A percentile compares a stretch with the other conserved stretches of the same genome.
Evolutionary conservation across 257 asterid species (phyloP).

Genomic region (Craterostigma plantagineum): DNA sequence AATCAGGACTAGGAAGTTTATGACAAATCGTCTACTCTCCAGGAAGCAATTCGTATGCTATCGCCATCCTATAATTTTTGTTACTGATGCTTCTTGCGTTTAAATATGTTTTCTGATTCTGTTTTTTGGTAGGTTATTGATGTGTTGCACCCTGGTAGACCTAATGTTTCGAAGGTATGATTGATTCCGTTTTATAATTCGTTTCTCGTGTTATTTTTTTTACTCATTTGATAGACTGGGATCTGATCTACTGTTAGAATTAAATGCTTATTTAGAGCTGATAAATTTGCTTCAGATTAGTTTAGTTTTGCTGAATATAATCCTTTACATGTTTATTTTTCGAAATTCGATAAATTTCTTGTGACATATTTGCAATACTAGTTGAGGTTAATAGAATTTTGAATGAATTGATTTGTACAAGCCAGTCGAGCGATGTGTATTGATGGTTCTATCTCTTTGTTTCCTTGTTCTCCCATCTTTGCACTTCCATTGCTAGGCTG

Average conservation of each 20-base stretch:
- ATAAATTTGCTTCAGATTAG: too few relatives aligned
- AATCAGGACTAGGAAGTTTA: constrained; percentile 49
- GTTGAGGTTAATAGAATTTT: too few relatives aligned
- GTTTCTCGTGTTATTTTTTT: background rate
- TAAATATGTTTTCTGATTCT: background rate
- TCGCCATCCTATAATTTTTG: background rate
- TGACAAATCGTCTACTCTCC: constrained; percentile 57
- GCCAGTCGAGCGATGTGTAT: background rate
- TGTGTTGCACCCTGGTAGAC: constrained; percentile 56
- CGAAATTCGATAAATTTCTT: too few relatives aligned
- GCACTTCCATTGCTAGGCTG: constrained; percentile 22
- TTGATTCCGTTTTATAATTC: background rate
- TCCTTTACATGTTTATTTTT: too few relatives aligned
- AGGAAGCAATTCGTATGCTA: constrained; percentile 50
- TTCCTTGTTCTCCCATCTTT: too few relatives aligned
- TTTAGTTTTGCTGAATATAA: too few relatives aligned
- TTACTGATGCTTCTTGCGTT: background rate
- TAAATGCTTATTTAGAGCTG: too few relatives aligned
- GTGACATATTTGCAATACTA: too few relatives aligned
- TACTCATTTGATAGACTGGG: too few relatives aligned
- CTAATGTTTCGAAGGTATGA: constrained; percentile 55
- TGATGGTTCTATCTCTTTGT: too few relatives aligned
- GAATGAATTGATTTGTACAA: too few relatives aligned
- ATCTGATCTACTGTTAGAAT: too few relatives aligned
- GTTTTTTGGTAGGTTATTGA: constrained; percentile 27